Evolutionary conservation across 2,329 filamentous ascomycete genomes (phyloP), one percentile per base, ranked within the genome.

Genomic region (Beauveria sp.): DNA sequence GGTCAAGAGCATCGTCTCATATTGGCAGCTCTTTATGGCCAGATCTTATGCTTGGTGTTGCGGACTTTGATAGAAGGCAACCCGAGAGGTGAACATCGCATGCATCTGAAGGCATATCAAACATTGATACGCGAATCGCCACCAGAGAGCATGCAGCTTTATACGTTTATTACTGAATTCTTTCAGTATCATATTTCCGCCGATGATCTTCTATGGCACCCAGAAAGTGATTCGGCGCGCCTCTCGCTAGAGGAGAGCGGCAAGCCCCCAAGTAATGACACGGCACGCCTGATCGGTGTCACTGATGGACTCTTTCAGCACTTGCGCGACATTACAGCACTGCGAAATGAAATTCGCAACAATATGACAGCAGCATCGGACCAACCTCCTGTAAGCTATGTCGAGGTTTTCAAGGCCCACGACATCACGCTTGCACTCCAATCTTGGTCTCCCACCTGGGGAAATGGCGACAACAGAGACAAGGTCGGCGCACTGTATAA

Each of bases 161-260:
- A 77, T 30, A 75, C 78, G 10, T 85, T 85, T 66, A 82, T 85
- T 62, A 86, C 87, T 64, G 87, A 90, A 70, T 93, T 96, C 74
- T 93, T 96, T 72, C 88, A 92, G 70, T 96, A 94, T 68, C 90
- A 94, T 71, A 84, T 87, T 46, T 83, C 80, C 63, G 83, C 83
- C n/a, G 84, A 87, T 66, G 83, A 87, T 63, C 73, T 87, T 2
- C 76, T 87, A 56, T 79, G 77, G 68, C 77, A 79, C 60, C 77
- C 77, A 18, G 75, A 73, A 63, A 71, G 70, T 22, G 68, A 67
- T 48, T 72, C 69, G 26, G 69, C 68, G 16, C 74, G 73, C 8
- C 68, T 79, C 9, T 74, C 74, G n/a, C 72, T 73, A 0, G 76
- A 79, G 56, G 73, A 77, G 47, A 2, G 64, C 73, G 44, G 65